These are phyloP conservation scores for Phyllosticta citriasiana DNA, from an alignment of 2,329 filamentous ascomycete genomes.

Conservation along the genomic window DNA sequence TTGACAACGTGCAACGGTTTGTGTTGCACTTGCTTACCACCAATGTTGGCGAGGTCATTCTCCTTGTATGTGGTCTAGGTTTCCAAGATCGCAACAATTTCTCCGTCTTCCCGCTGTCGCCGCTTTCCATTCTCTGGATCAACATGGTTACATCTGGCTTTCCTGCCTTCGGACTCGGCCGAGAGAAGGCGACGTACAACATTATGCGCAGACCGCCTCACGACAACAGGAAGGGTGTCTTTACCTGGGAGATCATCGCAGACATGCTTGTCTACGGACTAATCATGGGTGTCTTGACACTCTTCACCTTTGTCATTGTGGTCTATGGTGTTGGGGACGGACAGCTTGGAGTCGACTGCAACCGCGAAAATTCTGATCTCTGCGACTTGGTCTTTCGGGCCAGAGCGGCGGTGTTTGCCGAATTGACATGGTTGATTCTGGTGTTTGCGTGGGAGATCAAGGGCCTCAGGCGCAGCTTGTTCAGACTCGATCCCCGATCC, in stretches of 20 bases:
- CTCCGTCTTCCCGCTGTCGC: conserved; percentile 28
- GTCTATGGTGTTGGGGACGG: conserved; percentile 25
- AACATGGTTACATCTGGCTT: conserved; percentile 29
- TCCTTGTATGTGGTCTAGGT: conserved; percentile 25
- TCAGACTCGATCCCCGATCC: conserved; percentile 15
- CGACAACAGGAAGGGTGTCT: conserved; percentile 23
- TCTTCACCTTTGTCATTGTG: conserved; percentile 24
- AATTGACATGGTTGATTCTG: conserved; percentile 17
- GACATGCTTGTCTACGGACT: conserved; percentile 28
- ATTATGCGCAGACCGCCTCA: conserved; percentile 24
- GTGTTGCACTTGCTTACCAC: conserved; percentile 23
- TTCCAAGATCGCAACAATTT: conserved; percentile 23
- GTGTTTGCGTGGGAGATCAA: conserved; percentile 19
- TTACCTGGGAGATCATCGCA: conserved; percentile 24
- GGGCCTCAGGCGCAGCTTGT: conserved; percentile 16
- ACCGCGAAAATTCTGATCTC: conserved; percentile 18
- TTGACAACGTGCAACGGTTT: conserved; percentile 38
- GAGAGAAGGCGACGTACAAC: conserved; percentile 25
- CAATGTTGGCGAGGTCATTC: conserved; percentile 26
- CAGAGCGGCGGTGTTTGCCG: conserved; percentile 16
- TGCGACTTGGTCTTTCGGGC: conserved; percentile 24
- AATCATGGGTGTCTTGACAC: conserved; percentile 24
- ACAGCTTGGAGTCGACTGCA: conserved; percentile 24
- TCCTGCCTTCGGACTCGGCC: conserved; percentile 26
- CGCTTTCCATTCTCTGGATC: conserved; percentile 29